Evolutionary conservation across 352 stramenopile species (phyloP), one percentile per base, ranked within the genome.

Genomic region (Phytophthora multivora): DNA sequence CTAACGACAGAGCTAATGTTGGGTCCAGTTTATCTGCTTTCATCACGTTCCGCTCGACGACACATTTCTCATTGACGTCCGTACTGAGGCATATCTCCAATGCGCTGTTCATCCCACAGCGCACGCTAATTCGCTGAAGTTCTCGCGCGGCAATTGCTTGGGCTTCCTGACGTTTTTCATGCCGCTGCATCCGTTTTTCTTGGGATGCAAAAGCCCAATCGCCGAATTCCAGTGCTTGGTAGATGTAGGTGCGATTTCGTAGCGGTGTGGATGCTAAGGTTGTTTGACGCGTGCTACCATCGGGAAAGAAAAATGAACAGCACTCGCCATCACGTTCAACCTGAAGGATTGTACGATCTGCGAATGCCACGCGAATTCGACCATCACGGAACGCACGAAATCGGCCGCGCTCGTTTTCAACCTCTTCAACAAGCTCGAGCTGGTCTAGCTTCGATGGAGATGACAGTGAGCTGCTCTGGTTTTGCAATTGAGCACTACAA

Each of bases 271-370:
- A 78, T 16, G 65, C 42, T 39, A 75, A 45, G 1, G 77, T 90
- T n/a, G 68, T 84, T 15, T 57, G 38, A 0, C 51, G 66, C 3
- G 38, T 49, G 8, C 59, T 75, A 12, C 85, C 82, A 28, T 88
- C 77, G 0, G 69, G 42, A 51, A 88, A 82, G 39, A 81, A 78
- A 52, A 91, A 86, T 1, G 57, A 65, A 48, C 80, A 91, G 16
- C 54, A 61, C 4, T 76, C 69, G 13, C 45, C 53, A 19, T 64
- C 51, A 13, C 40, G 45, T n/a, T 80, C 63, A 19, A 91, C 61
- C 42, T 86, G 70, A 19, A 92, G 60, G 25, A 95, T 92, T 15
- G 86, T 92, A 33, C 86, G 82, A 36, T 95, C 84, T 10, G 66
- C 43, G 39, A 93, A 93, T 16, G 72, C 71, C 39, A 86, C 80